These are phyloP conservation scores for Tremella yokohamensis DNA, from an alignment of 768 basidiomycete genomes.

Conservation along the genomic window DNA sequence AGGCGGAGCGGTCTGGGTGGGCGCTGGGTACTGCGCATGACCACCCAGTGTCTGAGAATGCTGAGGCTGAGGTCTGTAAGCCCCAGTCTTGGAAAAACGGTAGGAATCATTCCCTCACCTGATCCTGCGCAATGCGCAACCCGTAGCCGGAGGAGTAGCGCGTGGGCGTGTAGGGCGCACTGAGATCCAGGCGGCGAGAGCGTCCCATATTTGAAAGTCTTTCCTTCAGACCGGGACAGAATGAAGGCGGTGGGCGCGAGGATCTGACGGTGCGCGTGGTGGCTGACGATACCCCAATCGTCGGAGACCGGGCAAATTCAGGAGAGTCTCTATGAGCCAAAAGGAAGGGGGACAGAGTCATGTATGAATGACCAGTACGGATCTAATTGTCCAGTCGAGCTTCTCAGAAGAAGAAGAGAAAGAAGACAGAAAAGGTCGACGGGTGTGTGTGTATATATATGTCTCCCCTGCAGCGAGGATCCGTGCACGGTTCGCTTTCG, in stretches of 20 bases:
- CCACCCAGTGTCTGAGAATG: neutral
- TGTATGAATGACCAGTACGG: too few species aligned
- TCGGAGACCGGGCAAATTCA: neutral
- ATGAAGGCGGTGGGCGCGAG: neutral
- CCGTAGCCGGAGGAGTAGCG: neutral
- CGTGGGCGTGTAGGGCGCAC: neutral
- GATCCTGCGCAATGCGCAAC: neutral
- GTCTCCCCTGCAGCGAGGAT: too few species aligned
- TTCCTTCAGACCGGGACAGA: neutral
- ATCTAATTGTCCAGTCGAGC: too few species aligned
- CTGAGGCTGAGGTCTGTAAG: neutral
- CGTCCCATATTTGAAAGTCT: too few species aligned
- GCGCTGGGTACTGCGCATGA: constrained; percentile 32
- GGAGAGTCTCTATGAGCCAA: too few species aligned
- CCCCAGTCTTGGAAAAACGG: neutral
- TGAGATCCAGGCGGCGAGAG: neutral
- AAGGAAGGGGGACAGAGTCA: too few species aligned
- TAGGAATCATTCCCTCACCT: too few species aligned
- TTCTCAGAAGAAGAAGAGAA: too few species aligned
- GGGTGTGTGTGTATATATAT: too few species aligned
- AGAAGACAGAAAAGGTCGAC: too few species aligned
- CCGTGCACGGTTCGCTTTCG: too few species aligned
- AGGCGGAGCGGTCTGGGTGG: constrained; percentile 16
- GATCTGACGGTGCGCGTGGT: neutral
- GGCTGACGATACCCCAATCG: neutral